phyloP scores from a whole-genome alignment of 2,329 filamentous ascomycete genomes.

The Podosphaera leucotricha region DNA sequence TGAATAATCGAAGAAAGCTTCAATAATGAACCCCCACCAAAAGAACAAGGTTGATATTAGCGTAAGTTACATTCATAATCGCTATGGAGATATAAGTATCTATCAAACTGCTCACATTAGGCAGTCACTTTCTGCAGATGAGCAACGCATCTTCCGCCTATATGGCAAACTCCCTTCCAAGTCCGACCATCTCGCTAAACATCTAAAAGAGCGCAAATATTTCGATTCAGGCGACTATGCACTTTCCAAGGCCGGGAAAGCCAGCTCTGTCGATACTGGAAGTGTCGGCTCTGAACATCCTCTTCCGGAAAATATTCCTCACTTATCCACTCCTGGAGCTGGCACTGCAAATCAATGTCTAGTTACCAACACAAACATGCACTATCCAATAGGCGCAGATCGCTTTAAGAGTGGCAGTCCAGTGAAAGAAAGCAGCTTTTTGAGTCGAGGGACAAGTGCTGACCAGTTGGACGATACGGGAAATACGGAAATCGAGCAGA shows the following conservation, averaged over 20 bases:
- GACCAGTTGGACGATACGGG: conserved; percentile 28
- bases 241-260: conserved; percentile 92
- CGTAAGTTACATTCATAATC: conserved; percentile 31
- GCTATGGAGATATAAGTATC: conserved; percentile 1
- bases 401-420: conserved; percentile 47
- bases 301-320: conserved; percentile 82
- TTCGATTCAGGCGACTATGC: conserved; percentile 94
- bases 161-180: conserved; percentile 96
- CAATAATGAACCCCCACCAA: conserved; percentile 74
- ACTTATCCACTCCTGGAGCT: conserved; percentile 43
- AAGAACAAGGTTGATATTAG: conserved; percentile 96
- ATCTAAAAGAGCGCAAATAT: conserved; percentile 97
- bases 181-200: conserved; percentile 91
- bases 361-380: conserved; percentile 21
- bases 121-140: conserved; percentile 77
- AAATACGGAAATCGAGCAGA: conserved; percentile 23
- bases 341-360: conserved; percentile 19
- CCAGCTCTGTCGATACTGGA: conserved; percentile 78
- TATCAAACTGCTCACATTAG: conserved; percentile 1
- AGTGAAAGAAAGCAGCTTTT: conserved; percentile 71
- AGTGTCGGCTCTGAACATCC: conserved; percentile 88
- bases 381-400: conserved; percentile 20
- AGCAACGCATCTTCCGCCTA: conserved; percentile 87
- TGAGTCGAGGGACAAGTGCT: conserved; percentile 59
- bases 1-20: background rate